These are phyloP conservation scores for Capsicum baccatum DNA, from an alignment of 257 asterid genomes.

Conservation along the genomic window DNA sequence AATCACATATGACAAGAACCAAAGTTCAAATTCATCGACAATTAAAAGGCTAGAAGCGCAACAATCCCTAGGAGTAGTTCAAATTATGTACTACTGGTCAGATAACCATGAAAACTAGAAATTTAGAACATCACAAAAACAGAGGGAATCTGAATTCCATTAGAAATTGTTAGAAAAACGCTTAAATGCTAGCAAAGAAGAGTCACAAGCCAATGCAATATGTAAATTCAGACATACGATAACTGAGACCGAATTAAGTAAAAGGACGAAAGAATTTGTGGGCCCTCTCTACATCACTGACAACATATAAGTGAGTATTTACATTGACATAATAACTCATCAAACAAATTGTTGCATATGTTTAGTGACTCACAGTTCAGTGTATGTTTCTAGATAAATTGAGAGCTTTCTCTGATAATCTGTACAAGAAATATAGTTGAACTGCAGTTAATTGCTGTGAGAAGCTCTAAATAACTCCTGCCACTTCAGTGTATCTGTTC, in stretches of 20 bases:
- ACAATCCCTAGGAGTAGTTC: background rate
- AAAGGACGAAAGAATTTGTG: background rate
- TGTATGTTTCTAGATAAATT: background rate
- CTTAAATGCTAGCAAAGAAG: background rate
- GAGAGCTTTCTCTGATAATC: background rate
- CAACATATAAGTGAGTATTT: background rate
- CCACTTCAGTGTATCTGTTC: conserved; percentile 77
- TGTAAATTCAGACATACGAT: background rate
- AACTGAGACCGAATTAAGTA: background rate
- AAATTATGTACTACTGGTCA: background rate
- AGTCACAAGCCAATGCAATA: background rate
- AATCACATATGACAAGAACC: background rate
- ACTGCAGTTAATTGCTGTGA: conserved; percentile 27
- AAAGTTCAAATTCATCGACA: background rate
- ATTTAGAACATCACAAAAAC: background rate
- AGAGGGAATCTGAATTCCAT: background rate
- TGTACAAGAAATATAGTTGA: conserved; percentile 14
- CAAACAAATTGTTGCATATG: background rate
- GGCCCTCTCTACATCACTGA: background rate
- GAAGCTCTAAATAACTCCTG: conserved; percentile 68
- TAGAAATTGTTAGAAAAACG: background rate
- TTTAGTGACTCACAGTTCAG: conserved; percentile 24
- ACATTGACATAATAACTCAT: background rate
- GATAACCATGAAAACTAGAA: background rate
- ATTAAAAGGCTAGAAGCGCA: background rate